phyloP scores from a whole-genome alignment of 768 basidiomycete genomes.

The Cyclocybe aegerita region DNA sequence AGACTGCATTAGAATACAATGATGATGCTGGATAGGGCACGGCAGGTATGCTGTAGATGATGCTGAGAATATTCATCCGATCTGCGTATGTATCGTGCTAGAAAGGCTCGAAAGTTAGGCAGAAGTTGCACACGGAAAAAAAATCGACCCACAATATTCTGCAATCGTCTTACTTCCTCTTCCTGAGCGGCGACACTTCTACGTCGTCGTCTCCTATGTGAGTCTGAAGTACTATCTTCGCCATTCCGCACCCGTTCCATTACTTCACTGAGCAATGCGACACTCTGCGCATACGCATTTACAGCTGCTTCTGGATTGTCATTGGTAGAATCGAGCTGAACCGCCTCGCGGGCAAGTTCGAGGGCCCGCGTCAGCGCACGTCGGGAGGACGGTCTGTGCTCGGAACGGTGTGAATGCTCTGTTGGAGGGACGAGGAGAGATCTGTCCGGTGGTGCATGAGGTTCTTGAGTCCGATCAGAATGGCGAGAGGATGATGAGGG shows the following conservation, averaged over 20 bases:
- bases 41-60: constrained; percentile 85
- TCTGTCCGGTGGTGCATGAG: constrained; percentile 21
- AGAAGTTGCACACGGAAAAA: constrained; percentile 1
- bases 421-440: constrained; percentile 20
- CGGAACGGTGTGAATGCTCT: constrained; percentile 38
- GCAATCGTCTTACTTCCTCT: constrained; percentile 83
- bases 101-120: constrained; percentile 6
- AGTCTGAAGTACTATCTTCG: constrained; percentile 76
- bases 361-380: constrained; percentile 84
- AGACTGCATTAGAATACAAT: constrained; percentile 34
- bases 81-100: constrained; percentile 96
- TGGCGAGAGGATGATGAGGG: constrained; percentile 34
- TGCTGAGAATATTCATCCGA: constrained; percentile 88
- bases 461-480: constrained; percentile 22
- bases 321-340: constrained; percentile 83
- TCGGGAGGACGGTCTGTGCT: constrained; percentile 73
- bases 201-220: constrained; percentile 57
- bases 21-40: constrained; percentile 65
- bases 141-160: constrained; percentile 74
- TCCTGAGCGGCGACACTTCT: constrained; percentile 87
- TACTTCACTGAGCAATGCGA: constrained; percentile 84
- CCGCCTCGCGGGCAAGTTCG: constrained; percentile 87
- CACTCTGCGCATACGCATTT: constrained; percentile 84
- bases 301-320: constrained; percentile 89
- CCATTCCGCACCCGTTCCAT: constrained; percentile 90